These are phyloP conservation scores for Lasiosphaeria hispida DNA, from an alignment of 495 filamentous ascomycete genomes.

Conservation along the genomic window DNA sequence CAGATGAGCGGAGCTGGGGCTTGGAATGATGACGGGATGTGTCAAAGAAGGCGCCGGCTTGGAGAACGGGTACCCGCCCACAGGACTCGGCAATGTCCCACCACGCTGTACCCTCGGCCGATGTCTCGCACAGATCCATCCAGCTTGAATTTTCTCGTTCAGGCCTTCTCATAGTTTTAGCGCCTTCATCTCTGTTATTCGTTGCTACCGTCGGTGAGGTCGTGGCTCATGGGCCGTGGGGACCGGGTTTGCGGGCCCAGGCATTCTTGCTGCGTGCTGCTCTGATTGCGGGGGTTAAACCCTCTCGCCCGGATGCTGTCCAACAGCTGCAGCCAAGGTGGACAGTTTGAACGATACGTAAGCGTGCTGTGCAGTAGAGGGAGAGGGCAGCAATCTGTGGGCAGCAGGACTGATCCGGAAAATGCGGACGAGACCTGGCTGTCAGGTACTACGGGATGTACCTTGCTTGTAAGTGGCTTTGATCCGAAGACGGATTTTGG, in stretches of 20 bases:
- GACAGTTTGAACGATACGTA: slow-evolving; percentile 6
- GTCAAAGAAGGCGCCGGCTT: slow-evolving; percentile 16
- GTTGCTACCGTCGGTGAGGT: too few relatives aligned
- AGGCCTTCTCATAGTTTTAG: not conserved
- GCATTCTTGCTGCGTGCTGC: too few relatives aligned
- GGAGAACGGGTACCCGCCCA: not conserved
- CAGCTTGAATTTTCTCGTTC: not conserved
- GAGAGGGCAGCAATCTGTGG: not conserved
- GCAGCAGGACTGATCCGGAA: not conserved
- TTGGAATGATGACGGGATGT: slow-evolving; percentile 22
- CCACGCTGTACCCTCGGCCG: too few relatives aligned
- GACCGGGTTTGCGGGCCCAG: too few relatives aligned
- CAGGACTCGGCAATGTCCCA: slow-evolving; percentile 5
- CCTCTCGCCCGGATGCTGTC: not conserved
- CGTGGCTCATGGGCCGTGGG: too few relatives aligned
- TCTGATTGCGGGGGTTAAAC: too few relatives aligned
- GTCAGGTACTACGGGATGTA: not conserved
- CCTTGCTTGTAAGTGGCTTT: slow-evolving; percentile 3
- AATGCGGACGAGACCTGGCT: not conserved
- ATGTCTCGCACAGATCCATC: not conserved
- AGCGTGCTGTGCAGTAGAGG: not conserved
- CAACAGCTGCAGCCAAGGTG: slow-evolving; percentile 2
- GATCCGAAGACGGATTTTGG: slow-evolving; percentile 13
- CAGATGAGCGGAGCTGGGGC: slow-evolving; percentile 9
- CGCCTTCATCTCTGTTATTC: too few relatives aligned